Conservation (phyloP, 2,329 filamentous ascomycete genomes). For the Cytospora piceae region DNA sequence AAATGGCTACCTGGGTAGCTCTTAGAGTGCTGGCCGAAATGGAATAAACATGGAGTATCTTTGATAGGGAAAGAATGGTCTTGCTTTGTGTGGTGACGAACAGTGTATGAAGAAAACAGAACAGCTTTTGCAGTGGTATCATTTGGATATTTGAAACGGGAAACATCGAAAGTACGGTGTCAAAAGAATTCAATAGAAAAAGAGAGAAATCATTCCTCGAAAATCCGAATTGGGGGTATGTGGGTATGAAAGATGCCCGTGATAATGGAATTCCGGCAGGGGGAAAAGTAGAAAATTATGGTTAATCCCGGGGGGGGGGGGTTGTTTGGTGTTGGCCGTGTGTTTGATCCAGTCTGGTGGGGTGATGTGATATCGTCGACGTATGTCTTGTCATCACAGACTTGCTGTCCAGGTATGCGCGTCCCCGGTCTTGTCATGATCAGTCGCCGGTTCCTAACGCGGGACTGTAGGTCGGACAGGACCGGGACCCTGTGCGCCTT, state of each 20-base stretch:
- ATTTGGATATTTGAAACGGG: slow-evolving; percentile 31
- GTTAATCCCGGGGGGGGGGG: not conserved
- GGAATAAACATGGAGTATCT: slow-evolving; percentile 12
- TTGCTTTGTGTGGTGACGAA: slow-evolving; percentile 19
- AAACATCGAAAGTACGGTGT: slow-evolving; percentile 17
- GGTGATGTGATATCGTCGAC: not conserved
- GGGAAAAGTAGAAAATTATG: slow-evolving; percentile 19
- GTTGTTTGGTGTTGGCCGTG: not conserved
- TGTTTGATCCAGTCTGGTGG: slow-evolving; percentile 1
- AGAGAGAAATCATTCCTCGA: slow-evolving; percentile 17
- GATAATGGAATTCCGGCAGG: not conserved
- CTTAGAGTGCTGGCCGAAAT: slow-evolving; percentile 5
- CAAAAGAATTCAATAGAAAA: slow-evolving; percentile 19
- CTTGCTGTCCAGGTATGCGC: slow-evolving; percentile 35
- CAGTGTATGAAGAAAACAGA: slow-evolving; percentile 7
- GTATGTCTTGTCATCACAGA: slow-evolving; percentile 13
- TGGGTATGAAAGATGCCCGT: slow-evolving; percentile 15
- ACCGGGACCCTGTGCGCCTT: slow-evolving; percentile 51
- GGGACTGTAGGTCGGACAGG: slow-evolving; percentile 41
- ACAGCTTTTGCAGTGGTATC: slow-evolving; percentile 39
- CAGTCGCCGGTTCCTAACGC: slow-evolving; percentile 36
- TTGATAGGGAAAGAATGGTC: slow-evolving; percentile 15
- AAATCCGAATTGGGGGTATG: slow-evolving; percentile 20
- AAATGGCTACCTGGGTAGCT: slow-evolving; percentile 12
- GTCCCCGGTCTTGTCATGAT: slow-evolving; percentile 29